Base-by-base conservation (phyloP, 768 basidiomycete species). In the Phlebiopsis flavidoalba region DNA sequence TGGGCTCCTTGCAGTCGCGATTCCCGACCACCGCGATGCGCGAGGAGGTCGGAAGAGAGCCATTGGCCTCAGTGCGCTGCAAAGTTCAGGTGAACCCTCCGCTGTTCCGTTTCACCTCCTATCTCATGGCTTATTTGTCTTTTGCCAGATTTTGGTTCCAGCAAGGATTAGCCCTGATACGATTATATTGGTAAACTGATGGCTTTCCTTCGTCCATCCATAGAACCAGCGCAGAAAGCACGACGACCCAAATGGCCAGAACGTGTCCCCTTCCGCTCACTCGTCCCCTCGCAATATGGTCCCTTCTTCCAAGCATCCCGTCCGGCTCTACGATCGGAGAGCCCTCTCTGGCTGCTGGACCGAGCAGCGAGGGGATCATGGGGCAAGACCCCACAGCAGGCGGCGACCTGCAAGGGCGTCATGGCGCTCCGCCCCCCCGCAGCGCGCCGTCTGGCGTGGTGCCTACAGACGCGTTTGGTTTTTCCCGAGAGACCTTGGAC, bases 201-300 rank as follows among this genome's bases (percentile, higher is more conserved):
- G 61, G 51, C 35, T 67, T 52, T 62, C 69, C 69, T 65, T n/a
- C n/a, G n/a, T n/a, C n/a, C 63, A 19, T 56, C 36, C 63, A 57
- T 65, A 93, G 91, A 93, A 93, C 71, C 91, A 93, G 70, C 84
- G 91, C 91, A 93, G 77, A 93, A 93, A 70, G 89, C 90, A 12
- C 80, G 89, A 67, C 86, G 88, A 40, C 90, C 91, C 21, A 85
- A 85, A 56, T n/a, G 81, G 78, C 61, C 84, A 87, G 60, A 79
- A 81, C 59, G 79, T 81, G n/a, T n/a, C n/a, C n/a, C 55, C 72
- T 77, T 5, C 80, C 85, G 54, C 71, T 80, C 59, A 74, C 76
- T 60, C 82, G 78, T 47, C 82, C 83, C 4, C 82, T 82, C 17
- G 87, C 87, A 66, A 31, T 31, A 31, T 87, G 83, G 68, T 85